These are phyloP conservation scores for Yamadazyma laniorum DNA, from an alignment of 805 yeast genomes.

Conservation along the genomic window DNA sequence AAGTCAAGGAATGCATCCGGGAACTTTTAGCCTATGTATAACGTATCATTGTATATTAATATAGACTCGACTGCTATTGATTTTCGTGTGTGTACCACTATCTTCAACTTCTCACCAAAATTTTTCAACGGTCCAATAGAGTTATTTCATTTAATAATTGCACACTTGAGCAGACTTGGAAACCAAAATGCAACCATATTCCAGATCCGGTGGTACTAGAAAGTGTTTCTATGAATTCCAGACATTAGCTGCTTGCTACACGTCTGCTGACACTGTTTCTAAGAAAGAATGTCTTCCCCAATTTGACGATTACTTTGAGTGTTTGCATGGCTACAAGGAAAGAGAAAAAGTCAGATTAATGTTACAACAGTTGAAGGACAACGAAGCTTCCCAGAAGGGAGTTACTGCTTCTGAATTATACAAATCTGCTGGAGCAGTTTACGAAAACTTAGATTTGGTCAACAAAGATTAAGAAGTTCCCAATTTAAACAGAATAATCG, in stretches of 20 bases:
- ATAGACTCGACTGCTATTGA: too few relatives aligned
- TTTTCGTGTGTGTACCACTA: conserved; percentile 3
- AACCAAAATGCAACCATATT: conserved; percentile 44
- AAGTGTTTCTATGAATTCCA: conserved; percentile 49
- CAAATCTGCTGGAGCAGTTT: conserved; percentile 39
- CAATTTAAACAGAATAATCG: not conserved
- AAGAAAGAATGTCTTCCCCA: conserved; percentile 43
- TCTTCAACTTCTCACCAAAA: conserved; percentile 5
- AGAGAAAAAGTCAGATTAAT: conserved; percentile 44
- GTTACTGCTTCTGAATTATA: conserved; percentile 44
- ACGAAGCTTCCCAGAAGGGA: conserved; percentile 39
- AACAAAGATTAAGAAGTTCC: conserved; percentile 11
- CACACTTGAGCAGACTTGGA: too few relatives aligned
- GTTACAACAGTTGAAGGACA: conserved; percentile 46
- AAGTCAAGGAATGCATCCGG: conserved; percentile 68
- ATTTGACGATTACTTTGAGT: conserved; percentile 46
- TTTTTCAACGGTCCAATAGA: conserved; percentile 10
- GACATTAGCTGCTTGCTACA: conserved; percentile 42
- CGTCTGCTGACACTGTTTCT: conserved; percentile 42
- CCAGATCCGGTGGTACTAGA: conserved; percentile 48
- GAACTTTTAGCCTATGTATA: conserved; percentile 73
- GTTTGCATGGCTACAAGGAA: conserved; percentile 47
- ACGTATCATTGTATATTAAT: too few relatives aligned
- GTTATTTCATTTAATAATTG: conserved; percentile 4
- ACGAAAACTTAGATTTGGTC: conserved; percentile 45